phyloP scores from a whole-genome alignment of 73 alveolate genomes.

The Strombidium stylifer region DNA sequence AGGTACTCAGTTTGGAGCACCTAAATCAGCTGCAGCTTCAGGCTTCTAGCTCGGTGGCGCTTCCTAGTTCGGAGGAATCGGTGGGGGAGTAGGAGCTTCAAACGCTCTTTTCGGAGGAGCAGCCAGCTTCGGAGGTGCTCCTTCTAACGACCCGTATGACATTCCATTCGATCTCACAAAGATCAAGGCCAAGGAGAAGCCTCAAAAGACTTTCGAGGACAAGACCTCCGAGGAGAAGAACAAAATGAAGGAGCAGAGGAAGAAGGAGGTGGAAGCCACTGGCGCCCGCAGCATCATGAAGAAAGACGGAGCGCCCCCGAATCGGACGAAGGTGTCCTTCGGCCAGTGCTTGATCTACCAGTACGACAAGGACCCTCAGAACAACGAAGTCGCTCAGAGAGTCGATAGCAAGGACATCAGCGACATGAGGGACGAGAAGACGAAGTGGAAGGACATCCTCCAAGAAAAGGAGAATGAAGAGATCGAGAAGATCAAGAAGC shows the following conservation, averaged over 20 bases:
- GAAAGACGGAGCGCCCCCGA: conserved; percentile 2
- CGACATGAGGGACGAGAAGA: conserved; percentile 30
- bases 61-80: conserved; percentile 17
- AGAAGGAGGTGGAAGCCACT: conserved; percentile 1
- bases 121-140: conserved; percentile 17
- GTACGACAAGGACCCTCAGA: conserved; percentile 8
- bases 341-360: conserved; percentile 37
- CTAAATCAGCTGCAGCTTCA: conserved; percentile 1
- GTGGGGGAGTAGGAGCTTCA: conserved; percentile 29
- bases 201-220: conserved; percentile 24
- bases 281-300: background rate
- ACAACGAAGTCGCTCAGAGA: conserved; percentile 10
- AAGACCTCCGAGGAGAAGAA: conserved; percentile 42
- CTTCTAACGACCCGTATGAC: conserved; percentile 38
- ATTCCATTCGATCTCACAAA: conserved; percentile 26
- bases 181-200: conserved; percentile 23
- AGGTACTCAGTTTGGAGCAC: conserved; percentile 36
- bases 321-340: conserved; percentile 27
- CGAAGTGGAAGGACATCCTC: conserved; percentile 20
- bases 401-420: conserved; percentile 24
- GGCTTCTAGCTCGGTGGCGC: conserved; percentile 36
- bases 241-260: conserved; percentile 10
- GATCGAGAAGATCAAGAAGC: conserved; percentile 1
- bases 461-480: conserved; percentile 28
- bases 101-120: conserved; percentile 16